These are phyloP conservation scores for Vitis amurensis DNA, from an alignment of 164 flowering plant species.

Conservation along the genomic window DNA sequence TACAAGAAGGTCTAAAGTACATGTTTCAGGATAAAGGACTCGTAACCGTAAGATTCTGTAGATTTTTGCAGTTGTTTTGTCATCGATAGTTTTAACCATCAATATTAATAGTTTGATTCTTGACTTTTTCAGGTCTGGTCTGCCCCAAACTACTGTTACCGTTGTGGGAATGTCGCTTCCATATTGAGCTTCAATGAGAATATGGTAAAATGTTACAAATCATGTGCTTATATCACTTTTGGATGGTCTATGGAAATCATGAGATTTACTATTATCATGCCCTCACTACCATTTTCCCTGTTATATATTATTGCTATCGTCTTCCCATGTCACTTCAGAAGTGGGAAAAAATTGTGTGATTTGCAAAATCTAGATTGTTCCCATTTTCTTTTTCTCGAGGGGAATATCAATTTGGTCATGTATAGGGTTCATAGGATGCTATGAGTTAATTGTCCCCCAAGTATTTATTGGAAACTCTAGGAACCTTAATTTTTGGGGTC, in stretches of 20 bases:
- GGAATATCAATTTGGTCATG: too few species aligned
- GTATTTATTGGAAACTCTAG: too few species aligned
- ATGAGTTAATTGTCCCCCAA: too few species aligned
- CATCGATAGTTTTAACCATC: too few species aligned
- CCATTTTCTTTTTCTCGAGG: too few species aligned
- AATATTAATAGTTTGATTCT: conserved; percentile 5
- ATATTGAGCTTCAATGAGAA: conserved; percentile 93
- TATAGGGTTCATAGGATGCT: too few species aligned
- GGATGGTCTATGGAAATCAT: not conserved
- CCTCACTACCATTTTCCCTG: too few species aligned
- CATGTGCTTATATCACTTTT: not conserved
- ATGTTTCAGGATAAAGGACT: conserved; percentile 99
- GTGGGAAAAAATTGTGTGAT: too few species aligned
- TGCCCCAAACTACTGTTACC: conserved; percentile 96
- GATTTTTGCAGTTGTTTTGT: not conserved
- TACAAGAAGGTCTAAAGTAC: conserved; percentile 98
- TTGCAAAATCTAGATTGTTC: too few species aligned
- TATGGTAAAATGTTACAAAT: conserved; percentile 29
- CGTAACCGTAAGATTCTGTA: conserved; percentile 68
- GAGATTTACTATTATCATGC: not conserved
- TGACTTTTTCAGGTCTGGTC: conserved; percentile 83
- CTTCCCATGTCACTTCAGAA: too few species aligned
- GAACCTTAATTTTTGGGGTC: too few species aligned
- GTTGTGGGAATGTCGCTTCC: conserved; percentile 99
- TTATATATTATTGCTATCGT: too few species aligned